Base-by-base conservation (phyloP, 768 basidiomycete species). In the Tephrocybe sp. region DNA sequence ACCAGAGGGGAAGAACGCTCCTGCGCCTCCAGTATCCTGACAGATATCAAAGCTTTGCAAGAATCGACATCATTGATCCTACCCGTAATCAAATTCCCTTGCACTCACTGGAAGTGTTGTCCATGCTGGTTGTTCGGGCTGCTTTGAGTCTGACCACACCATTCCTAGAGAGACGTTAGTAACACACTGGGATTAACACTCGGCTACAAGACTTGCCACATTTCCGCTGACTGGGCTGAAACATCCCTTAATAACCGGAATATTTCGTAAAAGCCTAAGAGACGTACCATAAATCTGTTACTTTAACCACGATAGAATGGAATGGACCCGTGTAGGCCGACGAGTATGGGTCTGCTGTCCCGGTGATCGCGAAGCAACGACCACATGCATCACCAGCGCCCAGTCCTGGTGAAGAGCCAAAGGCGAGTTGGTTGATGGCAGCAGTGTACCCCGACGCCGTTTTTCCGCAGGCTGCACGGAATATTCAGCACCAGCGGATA, bases 361-460 rank as follows among this genome's bases (percentile, higher is more conserved):
- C 80, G 1, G 81, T 80, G 49, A 84, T 42, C 17, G 72, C 64
- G 61, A 85, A 84, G 70, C 83, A 84, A 32, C 82, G 78, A 12
- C 82, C 83, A 54, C 82, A 85, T 9, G 78, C 83, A 63, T 82
- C 82, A 14, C 83, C 82, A 2, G 79, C 65, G 9, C 81, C 81
- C 0, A 66, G 24, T 0, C 80, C 79, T 17, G 80, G 76, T 14
- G 62, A 43, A 7, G 78, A 67, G 34, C 82, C 82, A 51, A 80
- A 85, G 0, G 81, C 67, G 18, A 83, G 72, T 64, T 83, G 80
- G 62, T 72, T 81, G 10, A 84, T 74, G 4, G 82, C 82, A 11
- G 81, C 80, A 4, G 79, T 80, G 62, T 66, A 82, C 3, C 82
- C 82, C 25, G 58, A 63, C 2, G 73, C 78, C 15, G 70, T 56